Base-by-base conservation (phyloP, 768 basidiomycete genomes). In the Rossbeevera mucosa region DNA sequence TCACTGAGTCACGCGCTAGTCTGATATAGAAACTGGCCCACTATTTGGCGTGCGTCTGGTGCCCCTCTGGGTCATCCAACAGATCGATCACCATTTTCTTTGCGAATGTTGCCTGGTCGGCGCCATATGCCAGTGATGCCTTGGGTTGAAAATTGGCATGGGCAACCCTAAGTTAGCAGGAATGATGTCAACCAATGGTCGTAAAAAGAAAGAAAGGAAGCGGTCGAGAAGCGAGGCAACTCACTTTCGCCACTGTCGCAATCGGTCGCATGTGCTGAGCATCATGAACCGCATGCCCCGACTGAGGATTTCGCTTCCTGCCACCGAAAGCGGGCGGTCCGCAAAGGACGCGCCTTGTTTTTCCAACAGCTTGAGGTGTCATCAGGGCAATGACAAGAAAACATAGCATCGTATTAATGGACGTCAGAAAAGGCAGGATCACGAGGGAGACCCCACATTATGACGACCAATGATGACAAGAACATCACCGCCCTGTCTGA, bases 271-370 rank as follows among this genome's bases (percentile, higher is more conserved):
- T 0, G 74, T 72, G 1, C 77, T 74, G 7, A 79, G 76, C 5
- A 81, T 65, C 51, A 83, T 59, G 30, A 78, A 72, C 16, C 81
- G 65, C 81, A 83, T 83, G 0, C 81, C 82, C 2, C 80, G 79
- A 0, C 77, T 77, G 0, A 83, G 70, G 0, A 79, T 80, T 22
- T 82, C 80, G 3, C 81, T 78, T 1, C 77, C 82, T 0, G 81
- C 74, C 11, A 83, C 76, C 11, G 71, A 75, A 7, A 65, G 61
- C 1, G 82, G 82, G 33, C 82, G 63, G 57, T 84, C 82, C 0
- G 73, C 74, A 16, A 78, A 69, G 4, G 59, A 58, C 0, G 76
- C 78, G 0, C 81, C 81, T 53, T 83, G 79, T 54, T 79, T 77
- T 64, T 83, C 82, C 78, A 84, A 74, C 47, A 83, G 75, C 11